Evolutionary conservation across 306 rosid genomes (phyloP).

Genomic region (Prunus kanzakura): DNA sequence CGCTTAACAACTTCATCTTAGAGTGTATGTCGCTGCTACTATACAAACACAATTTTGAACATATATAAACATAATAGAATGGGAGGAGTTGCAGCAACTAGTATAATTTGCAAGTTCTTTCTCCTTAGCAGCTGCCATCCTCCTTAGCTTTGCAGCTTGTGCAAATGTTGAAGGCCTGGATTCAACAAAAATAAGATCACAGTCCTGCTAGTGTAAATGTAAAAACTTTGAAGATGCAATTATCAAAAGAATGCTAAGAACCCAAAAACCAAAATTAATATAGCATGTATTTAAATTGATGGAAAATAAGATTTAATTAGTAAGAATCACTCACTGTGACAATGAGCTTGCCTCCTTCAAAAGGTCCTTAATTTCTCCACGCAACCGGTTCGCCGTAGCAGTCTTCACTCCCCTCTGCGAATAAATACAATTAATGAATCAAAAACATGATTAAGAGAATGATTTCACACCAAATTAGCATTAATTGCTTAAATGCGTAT

Average conservation of each 20-base stretch:
- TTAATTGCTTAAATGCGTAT: background rate
- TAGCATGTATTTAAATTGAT: background rate
- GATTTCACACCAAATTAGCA: background rate
- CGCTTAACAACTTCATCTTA: background rate
- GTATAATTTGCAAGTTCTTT: conserved; percentile 74
- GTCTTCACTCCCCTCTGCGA: conserved; percentile 46
- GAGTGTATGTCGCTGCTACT: background rate
- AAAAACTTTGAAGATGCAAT: background rate
- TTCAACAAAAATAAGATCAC: conserved; percentile 16
- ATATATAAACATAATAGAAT: background rate
- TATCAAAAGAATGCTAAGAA: background rate
- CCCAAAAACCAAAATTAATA: background rate
- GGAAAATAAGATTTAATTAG: background rate
- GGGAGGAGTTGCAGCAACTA: conserved; percentile 16
- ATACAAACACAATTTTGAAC: background rate
- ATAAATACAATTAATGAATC: background rate
- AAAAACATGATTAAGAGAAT: background rate
- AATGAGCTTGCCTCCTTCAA: conserved; percentile 70
- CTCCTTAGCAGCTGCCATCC: conserved; percentile 78
- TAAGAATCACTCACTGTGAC: conserved; percentile 66
- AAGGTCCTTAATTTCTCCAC: conserved; percentile 62
- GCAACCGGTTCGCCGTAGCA: conserved; percentile 43
- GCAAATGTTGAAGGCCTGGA: conserved; percentile 87
- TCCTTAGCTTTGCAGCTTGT: conserved; percentile 82
- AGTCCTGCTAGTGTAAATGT: background rate